Conservation (phyloP, 2,329 filamentous ascomycete genomes). For the Penicillium sp. region DNA sequence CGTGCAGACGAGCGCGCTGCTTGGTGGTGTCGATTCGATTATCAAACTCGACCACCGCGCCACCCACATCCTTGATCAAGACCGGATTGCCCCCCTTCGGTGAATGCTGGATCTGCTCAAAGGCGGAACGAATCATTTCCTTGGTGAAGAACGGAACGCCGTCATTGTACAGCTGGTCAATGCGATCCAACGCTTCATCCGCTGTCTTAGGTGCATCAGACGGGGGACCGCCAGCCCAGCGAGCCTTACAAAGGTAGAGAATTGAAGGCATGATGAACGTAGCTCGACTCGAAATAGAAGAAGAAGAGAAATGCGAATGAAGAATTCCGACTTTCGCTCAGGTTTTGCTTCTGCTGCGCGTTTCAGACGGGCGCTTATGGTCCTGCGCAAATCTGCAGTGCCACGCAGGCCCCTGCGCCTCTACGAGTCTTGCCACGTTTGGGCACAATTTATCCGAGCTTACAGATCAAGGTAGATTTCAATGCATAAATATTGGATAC, state of each 20-base stretch:
- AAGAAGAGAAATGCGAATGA: not conserved
- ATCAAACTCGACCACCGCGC: slow-evolving; percentile 7
- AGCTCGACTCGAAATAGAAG: not conserved
- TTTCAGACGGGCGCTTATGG: too few species aligned
- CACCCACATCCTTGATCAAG: slow-evolving; percentile 11
- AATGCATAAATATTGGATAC: too few species aligned
- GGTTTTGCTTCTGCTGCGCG: too few species aligned
- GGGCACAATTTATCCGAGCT: too few species aligned
- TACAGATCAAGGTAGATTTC: too few species aligned
- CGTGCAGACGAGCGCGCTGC: not conserved
- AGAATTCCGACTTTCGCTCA: too few species aligned
- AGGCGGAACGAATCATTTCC: slow-evolving; percentile 3
- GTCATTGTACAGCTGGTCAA: slow-evolving; percentile 15
- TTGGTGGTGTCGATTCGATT: slow-evolving; percentile 1
- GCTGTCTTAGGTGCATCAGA: slow-evolving; percentile 6
- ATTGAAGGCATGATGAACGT: not conserved
- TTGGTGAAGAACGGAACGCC: slow-evolving; percentile 23
- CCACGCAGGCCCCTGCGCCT: not conserved
- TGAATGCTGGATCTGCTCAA: slow-evolving; percentile 10
- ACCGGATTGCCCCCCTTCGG: slow-evolving; percentile 14
- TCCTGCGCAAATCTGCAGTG: not conserved
- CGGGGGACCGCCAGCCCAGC: slow-evolving; percentile 5
- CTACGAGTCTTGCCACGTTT: too few species aligned
- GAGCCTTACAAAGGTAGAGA: slow-evolving; percentile 2
- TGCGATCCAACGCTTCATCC: slow-evolving; percentile 13